phyloP scores from a whole-genome alignment of 2,329 filamentous ascomycete species.

The Phaeosphaeriaceae sp. region DNA sequence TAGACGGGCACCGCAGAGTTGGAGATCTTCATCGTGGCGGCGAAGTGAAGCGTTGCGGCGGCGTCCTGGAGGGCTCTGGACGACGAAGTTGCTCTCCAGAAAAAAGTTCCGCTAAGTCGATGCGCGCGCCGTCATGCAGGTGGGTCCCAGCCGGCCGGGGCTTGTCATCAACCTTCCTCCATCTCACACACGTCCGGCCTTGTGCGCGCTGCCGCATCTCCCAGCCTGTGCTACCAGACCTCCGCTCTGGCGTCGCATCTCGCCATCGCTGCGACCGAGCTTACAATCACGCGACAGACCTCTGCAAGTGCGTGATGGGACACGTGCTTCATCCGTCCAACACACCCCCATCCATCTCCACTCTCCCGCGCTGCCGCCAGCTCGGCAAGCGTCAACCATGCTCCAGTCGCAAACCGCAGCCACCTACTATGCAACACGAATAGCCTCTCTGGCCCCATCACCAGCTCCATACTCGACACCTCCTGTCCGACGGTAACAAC shows the following conservation, averaged over 20 bases:
- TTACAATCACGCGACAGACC: not conserved
- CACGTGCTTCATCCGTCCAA: not conserved
- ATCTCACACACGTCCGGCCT: slow-evolving; percentile 5
- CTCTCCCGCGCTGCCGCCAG: slow-evolving; percentile 19
- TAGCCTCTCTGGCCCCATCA: slow-evolving; percentile 16
- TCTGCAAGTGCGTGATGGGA: not conserved
- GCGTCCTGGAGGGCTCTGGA: not conserved
- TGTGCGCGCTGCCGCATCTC: slow-evolving; percentile 1
- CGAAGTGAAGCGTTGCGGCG: slow-evolving; percentile 8
- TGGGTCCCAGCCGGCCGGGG: not conserved
- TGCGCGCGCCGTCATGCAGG: slow-evolving; percentile 1
- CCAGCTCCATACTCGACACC: slow-evolving; percentile 2
- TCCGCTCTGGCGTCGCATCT: slow-evolving; percentile 1
- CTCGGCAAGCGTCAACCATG: slow-evolving; percentile 36
- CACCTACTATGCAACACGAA: slow-evolving; percentile 31
- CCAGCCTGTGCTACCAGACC: not conserved
- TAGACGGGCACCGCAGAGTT: slow-evolving; percentile 89
- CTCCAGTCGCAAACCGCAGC: slow-evolving; percentile 25
- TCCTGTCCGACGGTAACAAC: slow-evolving; percentile 9
- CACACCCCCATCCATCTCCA: not conserved
- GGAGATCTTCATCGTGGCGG: slow-evolving; percentile 74
- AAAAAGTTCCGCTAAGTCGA: slow-evolving; percentile 10
- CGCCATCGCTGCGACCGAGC: not conserved
- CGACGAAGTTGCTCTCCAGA: not conserved
- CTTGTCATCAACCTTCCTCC: not conserved